Conservation (phyloP, 202 grass and related monocot species). For the Dendrocalamus latiflorus region DNA sequence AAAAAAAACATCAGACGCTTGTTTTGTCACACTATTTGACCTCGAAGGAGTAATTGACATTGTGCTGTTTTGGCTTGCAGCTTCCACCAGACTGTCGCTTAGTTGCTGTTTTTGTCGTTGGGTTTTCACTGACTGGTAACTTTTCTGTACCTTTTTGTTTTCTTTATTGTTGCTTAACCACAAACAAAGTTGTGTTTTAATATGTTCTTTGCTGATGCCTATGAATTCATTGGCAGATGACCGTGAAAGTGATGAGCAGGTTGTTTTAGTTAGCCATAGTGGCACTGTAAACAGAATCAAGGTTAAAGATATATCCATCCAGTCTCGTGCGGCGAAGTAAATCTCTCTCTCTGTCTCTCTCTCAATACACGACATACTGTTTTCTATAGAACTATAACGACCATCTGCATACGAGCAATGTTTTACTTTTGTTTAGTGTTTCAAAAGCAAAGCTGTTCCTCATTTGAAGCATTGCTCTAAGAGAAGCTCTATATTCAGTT, state of each 20-base stretch:
- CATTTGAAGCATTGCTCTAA: neutral
- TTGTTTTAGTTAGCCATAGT: constrained; percentile 94
- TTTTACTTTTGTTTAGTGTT: neutral
- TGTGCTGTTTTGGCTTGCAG: constrained; percentile 46
- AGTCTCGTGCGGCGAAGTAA: constrained; percentile 56
- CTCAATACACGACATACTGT: neutral
- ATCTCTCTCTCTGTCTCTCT: neutral
- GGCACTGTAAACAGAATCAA: constrained; percentile 93
- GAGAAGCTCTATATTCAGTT: neutral
- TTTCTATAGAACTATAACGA: neutral
- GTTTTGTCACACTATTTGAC: constrained; percentile 16
- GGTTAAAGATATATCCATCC: constrained; percentile 81
- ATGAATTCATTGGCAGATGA: constrained; percentile 50
- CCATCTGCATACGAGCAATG: neutral
- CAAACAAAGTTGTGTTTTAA: neutral
- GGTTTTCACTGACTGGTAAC: constrained; percentile 70
- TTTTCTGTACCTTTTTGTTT: neutral
- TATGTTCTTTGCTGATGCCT: neutral
- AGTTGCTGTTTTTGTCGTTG: constrained; percentile 85
- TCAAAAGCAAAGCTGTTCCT: neutral
- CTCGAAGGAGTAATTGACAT: constrained; percentile 16
- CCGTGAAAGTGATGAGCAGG: constrained; percentile 74
- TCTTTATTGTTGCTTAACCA: neutral
- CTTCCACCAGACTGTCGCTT: constrained; percentile 62
- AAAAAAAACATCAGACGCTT: neutral